Base-by-base conservation (phyloP, 202 grass and related monocot genomes). In the Saccharum hybrid region DNA sequence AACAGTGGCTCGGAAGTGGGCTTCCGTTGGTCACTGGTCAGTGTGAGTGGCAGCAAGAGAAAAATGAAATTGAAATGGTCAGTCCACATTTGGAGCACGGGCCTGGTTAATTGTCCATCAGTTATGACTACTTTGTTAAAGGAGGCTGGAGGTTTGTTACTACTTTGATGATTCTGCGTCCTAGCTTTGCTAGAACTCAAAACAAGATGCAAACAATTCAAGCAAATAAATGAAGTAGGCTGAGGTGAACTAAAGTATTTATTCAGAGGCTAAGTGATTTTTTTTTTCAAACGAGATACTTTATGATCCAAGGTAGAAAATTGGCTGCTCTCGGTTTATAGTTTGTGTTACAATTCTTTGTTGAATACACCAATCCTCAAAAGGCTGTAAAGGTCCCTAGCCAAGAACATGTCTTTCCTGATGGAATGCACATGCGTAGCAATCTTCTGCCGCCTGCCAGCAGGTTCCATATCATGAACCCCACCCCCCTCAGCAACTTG, bases 141-240 rank as follows among this genome's bases (percentile, higher is more conserved):
- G 8, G 19, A 59, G 56, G 56, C 7, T 59, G 54, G 6, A 59
- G 54, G n/a, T 48, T 22, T 21, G 56, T 8, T 59, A 59, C 19
- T 59, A 10, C 45, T 48, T 48, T 18, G 49, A 52, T 18, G 49
- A 52, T 52, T 52, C 15, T 18, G 15, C 49, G 5, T 52, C 15
- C 49, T 52, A 1, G 15, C 5, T 51, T 51, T 51, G 48, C 49
- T 52, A 52, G 49, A 52, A 52, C 49, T 52, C 49, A 52, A 52
- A 18, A 52, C 49, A 52, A 49, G 46, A 49, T 28, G 60, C 22
- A 12, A 28, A 13, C 10, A 81, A 57, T 45, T 77, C 75, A 72
- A 52, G 21, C 21, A 46, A 45, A 12, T 19, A 30, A 31, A 1
- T 49, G 39, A 45, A 45, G 42, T 4, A 31, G 9, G 51, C 26